A percentile compares a stretch with the other conserved stretches of the same genome.
Evolutionary conservation across 306 rosid species (phyloP).

Genomic region (Citrullus mucosospermus): DNA sequence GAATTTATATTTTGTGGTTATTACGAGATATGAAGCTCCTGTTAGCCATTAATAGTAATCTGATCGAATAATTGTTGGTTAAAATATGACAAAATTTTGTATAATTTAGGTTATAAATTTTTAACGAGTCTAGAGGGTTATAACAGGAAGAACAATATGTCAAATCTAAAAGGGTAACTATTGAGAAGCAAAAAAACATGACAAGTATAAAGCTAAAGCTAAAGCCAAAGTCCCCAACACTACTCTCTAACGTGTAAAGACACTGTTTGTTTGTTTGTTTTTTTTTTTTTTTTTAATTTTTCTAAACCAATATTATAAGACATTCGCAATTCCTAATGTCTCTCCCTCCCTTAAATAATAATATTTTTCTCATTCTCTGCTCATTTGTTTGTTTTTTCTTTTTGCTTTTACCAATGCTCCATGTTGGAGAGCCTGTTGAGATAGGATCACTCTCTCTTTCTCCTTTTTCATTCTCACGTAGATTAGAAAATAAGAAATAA

Average conservation of each 20-base stretch:
- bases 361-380: no score
- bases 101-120: no score
- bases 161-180: not conserved
- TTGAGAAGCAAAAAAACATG: not conserved
- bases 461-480: not conserved
- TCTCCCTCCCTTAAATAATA: not conserved
- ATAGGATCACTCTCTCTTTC: not conserved
- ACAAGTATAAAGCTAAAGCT: slow-evolving; percentile 2
- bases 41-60: no score
- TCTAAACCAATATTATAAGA: not conserved
- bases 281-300: not conserved
- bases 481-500: no score
- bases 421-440: not conserved
- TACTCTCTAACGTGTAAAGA: slow-evolving; percentile 1
- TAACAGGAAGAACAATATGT: not conserved
- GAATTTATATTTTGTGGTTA: no score
- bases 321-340: not conserved
- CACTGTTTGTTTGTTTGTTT: not conserved
- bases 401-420: not conserved
- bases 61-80: no score
- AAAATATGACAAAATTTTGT: no score
- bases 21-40: no score
- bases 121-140: not conserved
- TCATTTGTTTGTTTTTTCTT: no score
- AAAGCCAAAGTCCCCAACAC: not conserved